Conservation (phyloP, 2,329 filamentous ascomycete species). For the Colletotrichum lupini region DNA sequence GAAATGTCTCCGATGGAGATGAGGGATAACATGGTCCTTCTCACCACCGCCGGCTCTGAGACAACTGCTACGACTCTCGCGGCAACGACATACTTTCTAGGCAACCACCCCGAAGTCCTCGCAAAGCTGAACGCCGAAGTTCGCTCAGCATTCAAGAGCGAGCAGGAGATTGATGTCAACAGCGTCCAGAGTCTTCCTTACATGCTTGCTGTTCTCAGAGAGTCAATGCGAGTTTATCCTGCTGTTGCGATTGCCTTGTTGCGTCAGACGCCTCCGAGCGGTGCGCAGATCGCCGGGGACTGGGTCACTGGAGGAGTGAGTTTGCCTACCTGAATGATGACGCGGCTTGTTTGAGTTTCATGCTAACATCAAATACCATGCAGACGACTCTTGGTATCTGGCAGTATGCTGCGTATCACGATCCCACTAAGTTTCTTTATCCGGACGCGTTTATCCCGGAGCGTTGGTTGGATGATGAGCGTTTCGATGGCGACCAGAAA, state of each 20-base stretch:
- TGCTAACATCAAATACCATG: neutral
- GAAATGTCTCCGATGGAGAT: slow-evolving; percentile 18
- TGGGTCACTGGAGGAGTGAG: slow-evolving; percentile 47
- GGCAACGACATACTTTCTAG: slow-evolving; percentile 53
- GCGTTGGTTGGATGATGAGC: slow-evolving; percentile 49
- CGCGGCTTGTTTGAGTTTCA: neutral
- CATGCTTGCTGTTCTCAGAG: slow-evolving; percentile 53
- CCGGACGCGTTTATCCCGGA: slow-evolving; percentile 59
- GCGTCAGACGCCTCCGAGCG: slow-evolving; percentile 44
- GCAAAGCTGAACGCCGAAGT: slow-evolving; percentile 50
- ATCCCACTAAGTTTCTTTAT: slow-evolving; percentile 54
- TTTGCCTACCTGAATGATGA: neutral
- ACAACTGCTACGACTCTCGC: slow-evolving; percentile 57
- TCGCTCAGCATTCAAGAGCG: slow-evolving; percentile 46
- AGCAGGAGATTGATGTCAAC: slow-evolving; percentile 50
- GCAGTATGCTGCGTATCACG: slow-evolving; percentile 56
- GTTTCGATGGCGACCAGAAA: slow-evolving; percentile 20
- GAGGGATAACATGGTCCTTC: slow-evolving; percentile 26
- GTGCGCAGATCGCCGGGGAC: slow-evolving; percentile 43
- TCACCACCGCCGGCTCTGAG: slow-evolving; percentile 53
- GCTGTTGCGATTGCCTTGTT: slow-evolving; percentile 38
- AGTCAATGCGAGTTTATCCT: slow-evolving; percentile 51
- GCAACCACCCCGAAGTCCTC: slow-evolving; percentile 43
- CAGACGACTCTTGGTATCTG: slow-evolving; percentile 53
- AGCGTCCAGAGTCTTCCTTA: slow-evolving; percentile 47